Percentiles rank a stretch among this genome's conserved stretches.
Evolutionary conservation across 2,329 filamentous ascomycete genomes (phyloP).

Genomic region (Aureobasidium melanogenum): DNA sequence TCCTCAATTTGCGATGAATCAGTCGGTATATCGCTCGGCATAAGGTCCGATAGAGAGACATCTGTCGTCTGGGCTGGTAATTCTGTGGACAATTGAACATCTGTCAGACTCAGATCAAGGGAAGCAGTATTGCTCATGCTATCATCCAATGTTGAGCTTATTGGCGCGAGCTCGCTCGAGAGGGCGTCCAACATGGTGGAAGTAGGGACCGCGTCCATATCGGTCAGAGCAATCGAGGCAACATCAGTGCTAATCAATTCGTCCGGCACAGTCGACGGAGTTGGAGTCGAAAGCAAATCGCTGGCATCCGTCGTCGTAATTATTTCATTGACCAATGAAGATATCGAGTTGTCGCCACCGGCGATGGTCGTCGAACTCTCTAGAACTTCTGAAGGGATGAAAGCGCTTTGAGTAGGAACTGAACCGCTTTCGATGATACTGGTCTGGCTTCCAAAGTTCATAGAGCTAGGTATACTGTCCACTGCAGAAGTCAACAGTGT

Average conservation of each 20-base stretch:
- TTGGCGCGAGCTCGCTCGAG: background rate
- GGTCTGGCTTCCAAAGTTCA: background rate
- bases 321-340: background rate
- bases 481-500: background rate
- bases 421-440: background rate
- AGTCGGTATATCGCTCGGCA: too few species aligned
- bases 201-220: background rate
- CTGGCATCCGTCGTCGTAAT: background rate
- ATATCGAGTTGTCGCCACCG: background rate
- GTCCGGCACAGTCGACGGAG: too few species aligned
- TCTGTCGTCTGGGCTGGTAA: background rate
- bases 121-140: background rate
- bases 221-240: too few species aligned
- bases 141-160: background rate
- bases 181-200: background rate
- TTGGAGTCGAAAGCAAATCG: background rate
- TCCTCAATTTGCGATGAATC: too few species aligned
- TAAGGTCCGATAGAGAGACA: background rate
- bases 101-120: background rate
- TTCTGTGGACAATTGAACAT: background rate
- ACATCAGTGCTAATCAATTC: too few species aligned
- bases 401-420: background rate
- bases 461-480: background rate
- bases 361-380: background rate
- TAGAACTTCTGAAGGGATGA: background rate